Percentiles rank a stretch among this genome's conserved stretches.
These are phyloP conservation scores for Vitis labrusca DNA, from an alignment of 164 flowering plant genomes.

Conservation along the genomic window DNA sequence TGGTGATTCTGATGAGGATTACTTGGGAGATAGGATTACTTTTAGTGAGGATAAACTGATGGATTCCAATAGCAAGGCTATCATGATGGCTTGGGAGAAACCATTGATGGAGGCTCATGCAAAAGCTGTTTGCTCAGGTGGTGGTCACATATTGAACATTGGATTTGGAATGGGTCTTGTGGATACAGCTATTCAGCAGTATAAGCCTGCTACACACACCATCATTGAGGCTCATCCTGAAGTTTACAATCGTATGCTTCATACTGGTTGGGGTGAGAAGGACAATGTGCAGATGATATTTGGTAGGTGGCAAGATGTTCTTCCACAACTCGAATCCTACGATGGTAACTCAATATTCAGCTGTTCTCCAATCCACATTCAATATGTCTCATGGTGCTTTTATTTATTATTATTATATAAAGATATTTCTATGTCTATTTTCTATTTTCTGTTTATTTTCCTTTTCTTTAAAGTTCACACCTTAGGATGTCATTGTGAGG, in stretches of 20 bases:
- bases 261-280: conserved; percentile 83
- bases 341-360: conserved; percentile 55
- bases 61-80: conserved; percentile 81
- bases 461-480: too few species aligned
- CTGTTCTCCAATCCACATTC: neutral
- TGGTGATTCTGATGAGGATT: conserved; percentile 39
- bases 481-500: too few species aligned
- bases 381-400: too few species aligned
- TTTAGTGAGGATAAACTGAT: conserved; percentile 91
- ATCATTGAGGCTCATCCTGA: conserved; percentile 93
- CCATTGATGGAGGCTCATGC: conserved; percentile 99
- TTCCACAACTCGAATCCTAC: conserved; percentile 77
- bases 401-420: neutral
- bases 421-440: neutral
- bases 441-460: neutral
- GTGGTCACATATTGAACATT: conserved; percentile 75
- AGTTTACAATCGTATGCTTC: conserved; percentile 85
- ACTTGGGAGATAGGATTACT: conserved; percentile 82
- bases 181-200: conserved; percentile 88
- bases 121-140: conserved; percentile 76
- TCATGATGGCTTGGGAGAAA: conserved; percentile 99
- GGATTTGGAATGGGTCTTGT: conserved; percentile 99
- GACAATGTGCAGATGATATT: conserved; percentile 77
- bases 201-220: conserved; percentile 65
- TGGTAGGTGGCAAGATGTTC: conserved; percentile 99